Evolutionary conservation across 768 basidiomycete genomes (phyloP), one percentile per base, ranked within the genome.

Genomic region (Fomitopsis serialis): DNA sequence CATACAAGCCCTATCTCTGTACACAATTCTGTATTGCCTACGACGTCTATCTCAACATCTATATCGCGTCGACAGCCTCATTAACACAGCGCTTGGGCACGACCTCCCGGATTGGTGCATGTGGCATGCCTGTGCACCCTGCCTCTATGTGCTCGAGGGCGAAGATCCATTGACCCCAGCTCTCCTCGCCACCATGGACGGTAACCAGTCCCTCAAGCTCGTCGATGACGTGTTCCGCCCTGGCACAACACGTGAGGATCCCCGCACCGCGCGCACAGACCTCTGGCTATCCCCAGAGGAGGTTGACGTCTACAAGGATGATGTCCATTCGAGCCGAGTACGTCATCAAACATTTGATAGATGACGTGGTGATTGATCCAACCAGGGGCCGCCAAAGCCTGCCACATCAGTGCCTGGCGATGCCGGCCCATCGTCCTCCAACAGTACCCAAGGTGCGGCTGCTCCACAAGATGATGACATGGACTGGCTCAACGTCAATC

Each of bases 41-140:
- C 29, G 65, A 71, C 53, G 37, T 61, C 1, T 70, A 67, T 19
- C 57, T 68, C 8, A 58, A 62, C 17, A 50, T 71, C 58, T 52
- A 2, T 43, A 32, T 5, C 29, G 34, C 11, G 54, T 65, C 11
- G 55, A 65, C 6, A 17, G 19, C 1, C 46, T 54, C 0, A 55
- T 64, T 23, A 25, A 51, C 9, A 17, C 42, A 3, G 56, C 45
- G 1, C 58, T 71, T 5, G 48, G 50, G 1, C 55, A 56, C 2
- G 57, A 63, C 15, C 15, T 29, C 0, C 54, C 58, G 2, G 47
- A 65, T 19, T 66, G 65, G 65, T 55, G 63, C 0, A 53, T 68
- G 17, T 51, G 45, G 23, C 52, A 69, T 42, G 52, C 58, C 3
- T 70, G 68, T 36, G 62, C 66, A 2, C 50, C 60, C 0, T 70